These are phyloP conservation scores for Gracilariopsis chorda DNA, from an alignment of 23 red algal species.

Conservation along the genomic window DNA sequence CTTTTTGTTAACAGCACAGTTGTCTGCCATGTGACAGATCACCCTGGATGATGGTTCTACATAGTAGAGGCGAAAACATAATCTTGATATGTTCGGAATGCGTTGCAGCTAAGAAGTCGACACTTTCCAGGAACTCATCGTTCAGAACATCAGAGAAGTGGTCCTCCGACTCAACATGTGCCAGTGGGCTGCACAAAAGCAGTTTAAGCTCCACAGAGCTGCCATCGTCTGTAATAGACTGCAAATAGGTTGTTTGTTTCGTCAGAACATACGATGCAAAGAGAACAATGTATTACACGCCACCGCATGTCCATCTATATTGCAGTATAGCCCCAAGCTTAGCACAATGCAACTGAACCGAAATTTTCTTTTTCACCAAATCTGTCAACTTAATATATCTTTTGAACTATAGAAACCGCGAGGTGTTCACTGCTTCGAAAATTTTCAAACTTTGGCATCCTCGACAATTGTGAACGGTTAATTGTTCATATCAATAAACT, in stretches of 20 bases:
- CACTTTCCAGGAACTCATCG: neutral
- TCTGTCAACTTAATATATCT: neutral
- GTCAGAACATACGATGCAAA: neutral
- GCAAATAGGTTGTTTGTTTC: neutral
- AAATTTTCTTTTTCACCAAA: neutral
- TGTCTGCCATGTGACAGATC: neutral
- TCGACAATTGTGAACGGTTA: too few species aligned
- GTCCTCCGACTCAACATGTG: neutral
- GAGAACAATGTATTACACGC: neutral
- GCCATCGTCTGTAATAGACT: neutral
- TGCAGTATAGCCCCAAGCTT: neutral
- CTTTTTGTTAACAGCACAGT: neutral
- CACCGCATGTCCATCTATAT: neutral
- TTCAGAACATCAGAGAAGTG: neutral
- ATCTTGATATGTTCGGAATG: neutral
- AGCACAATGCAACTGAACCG: neutral
- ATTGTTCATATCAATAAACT: too few species aligned
- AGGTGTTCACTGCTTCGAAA: too few species aligned
- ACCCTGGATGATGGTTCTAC: neutral
- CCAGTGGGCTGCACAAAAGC: neutral
- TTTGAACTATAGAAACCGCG: neutral
- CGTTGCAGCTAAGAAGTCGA: neutral
- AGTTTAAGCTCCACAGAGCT: neutral
- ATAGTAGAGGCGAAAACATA: neutral
- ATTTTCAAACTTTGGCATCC: too few species aligned